Base-by-base conservation (phyloP, 495 filamentous ascomycete genomes). In the Talaromyces stipitatus region DNA sequence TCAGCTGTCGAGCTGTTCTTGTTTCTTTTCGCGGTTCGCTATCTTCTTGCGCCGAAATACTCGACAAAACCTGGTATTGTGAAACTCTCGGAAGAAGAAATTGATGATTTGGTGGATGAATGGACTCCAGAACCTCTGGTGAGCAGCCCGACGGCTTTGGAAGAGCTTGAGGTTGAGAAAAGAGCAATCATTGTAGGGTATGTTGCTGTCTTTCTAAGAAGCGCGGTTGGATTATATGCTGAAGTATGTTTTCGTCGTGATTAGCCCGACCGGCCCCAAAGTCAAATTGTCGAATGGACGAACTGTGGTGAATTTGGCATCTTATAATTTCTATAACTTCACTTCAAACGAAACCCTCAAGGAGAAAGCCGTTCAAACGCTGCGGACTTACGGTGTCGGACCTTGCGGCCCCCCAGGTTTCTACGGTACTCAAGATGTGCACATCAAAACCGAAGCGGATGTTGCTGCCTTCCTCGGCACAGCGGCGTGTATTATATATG, bases 391-490 rank as follows among this genome's bases (percentile, higher is more conserved):
- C 64, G 94, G 94, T 41, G 95, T 97, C 32, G 94, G 94, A 20
- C 91, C 94, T 52, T 99, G 94, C 71, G 91, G 92, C 30, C 94
- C 94, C 2, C 92, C 94, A 12, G 90, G 92, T 32, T 99, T 99
- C 74, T 99, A 99, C 74, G 94, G 91, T 54, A 97, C 89, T 23
- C 95, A 99, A 67, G 94, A 99, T 73, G 91, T 99, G 18, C 95
- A 99, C 70, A 91, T 97, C 83, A 90, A 92, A 75, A 89, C 89
- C 2, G 95, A 99, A 70, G 86, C 89, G 38, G 92, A 99, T 70
- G 91, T 99, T 66, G 90, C 94, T 3, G 79, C 85, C 20, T 94
- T 88, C 69, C 70, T 99, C 12, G 94, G 94, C 8, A 86, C 88
- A 16, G 82, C 90, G 30, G 85, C 85, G 30, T 94, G 90, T 66